Base-by-base conservation (phyloP, 805 yeast genomes). In the Wickerhamiella slavikovae region DNA sequence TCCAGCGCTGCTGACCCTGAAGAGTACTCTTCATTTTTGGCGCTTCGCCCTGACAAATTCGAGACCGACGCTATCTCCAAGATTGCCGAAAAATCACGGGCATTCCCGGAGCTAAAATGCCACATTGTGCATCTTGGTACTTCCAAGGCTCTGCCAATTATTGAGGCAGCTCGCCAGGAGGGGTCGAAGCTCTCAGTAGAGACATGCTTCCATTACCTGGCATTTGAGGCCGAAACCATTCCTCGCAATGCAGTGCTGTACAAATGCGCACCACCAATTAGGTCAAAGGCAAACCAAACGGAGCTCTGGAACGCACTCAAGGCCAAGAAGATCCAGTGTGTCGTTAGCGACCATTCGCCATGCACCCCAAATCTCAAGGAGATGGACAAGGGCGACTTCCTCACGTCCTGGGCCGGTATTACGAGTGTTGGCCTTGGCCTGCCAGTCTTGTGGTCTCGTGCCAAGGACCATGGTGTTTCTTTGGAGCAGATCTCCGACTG, bases 391-490 rank as follows among this genome's bases (percentile, higher is more conserved):
- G 94, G 94, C 24, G 93, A 83, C 47, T 83, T 83, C 48, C 68
- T 83, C 41, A 65, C 71, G 21, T 92, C 95, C 2, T 83, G 96
- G 96, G 96, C 95, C 21, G 96, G 96, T 7, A 80, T 83, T 24
- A 64, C 93, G 2, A 77, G 93, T 1, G 91, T 83, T 19, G 96
- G 96, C 0, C 66, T 85, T 24, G 95, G 95, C 0, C 59, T 83
- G 27, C 77, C 92, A 0, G 63, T 82, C 23, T 51, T 83, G 29
- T 74, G 68, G 62, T 78, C 93, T 1, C 31, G 74, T 42, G 82
- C 58, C 11, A 39, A 43, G 27, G 63, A 64, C 41, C 50, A 70
- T 35, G 41, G 54, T 2, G 57, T 72, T 3, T 39, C 63, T 0
- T 45, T 77, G 3, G 48, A 56, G 2, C 82, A 80, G 35, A 72